These are phyloP conservation scores for Ceratocystiopsis minuta DNA, from an alignment of 2,329 filamentous ascomycete species.

Conservation along the genomic window DNA sequence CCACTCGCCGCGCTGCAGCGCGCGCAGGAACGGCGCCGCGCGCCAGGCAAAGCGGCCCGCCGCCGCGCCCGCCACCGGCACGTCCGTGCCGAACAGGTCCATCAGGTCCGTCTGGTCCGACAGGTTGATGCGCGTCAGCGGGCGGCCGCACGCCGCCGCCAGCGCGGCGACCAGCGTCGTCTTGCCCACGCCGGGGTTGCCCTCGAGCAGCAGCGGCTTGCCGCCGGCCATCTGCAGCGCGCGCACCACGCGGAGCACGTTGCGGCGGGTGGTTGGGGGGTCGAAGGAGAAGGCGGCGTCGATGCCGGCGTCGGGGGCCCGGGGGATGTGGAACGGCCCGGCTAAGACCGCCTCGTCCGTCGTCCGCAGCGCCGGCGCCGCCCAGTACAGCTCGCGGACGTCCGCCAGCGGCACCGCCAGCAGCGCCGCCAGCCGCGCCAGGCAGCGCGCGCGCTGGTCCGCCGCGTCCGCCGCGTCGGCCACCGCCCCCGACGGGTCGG, in stretches of 20 bases:
- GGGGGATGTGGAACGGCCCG: constrained; percentile 55
- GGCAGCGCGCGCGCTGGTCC: constrained; percentile 52
- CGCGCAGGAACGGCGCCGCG: constrained; percentile 84
- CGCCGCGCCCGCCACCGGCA: constrained; percentile 81
- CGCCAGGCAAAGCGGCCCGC: constrained; percentile 88
- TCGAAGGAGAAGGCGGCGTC: constrained; percentile 57
- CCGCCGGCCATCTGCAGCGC: constrained; percentile 55
- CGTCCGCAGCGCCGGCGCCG: constrained; percentile 39
- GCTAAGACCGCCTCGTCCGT: constrained; percentile 40
- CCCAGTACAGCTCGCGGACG: constrained; percentile 45
- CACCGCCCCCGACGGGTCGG: constrained; percentile 79
- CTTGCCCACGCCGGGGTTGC: constrained; percentile 95
- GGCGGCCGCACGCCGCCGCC: constrained; percentile 59
- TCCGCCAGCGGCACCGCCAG: constrained; percentile 35
- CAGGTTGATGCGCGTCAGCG: constrained; percentile 84
- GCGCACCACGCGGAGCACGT: constrained; percentile 77
- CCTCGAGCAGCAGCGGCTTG: constrained; percentile 87
- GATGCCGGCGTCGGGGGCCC: constrained; percentile 17
- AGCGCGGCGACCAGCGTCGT: constrained; percentile 82
- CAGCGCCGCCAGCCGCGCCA: constrained; percentile 52
- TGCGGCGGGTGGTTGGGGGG: constrained; percentile 75
- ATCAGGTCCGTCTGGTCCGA: constrained; percentile 97
- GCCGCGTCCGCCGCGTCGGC: constrained; percentile 35
- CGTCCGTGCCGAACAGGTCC: constrained; percentile 92
- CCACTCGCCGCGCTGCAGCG: constrained; percentile 95